Base-by-base conservation (phyloP, 257 asterid species). In the Ajuga chamaepitys region DNA sequence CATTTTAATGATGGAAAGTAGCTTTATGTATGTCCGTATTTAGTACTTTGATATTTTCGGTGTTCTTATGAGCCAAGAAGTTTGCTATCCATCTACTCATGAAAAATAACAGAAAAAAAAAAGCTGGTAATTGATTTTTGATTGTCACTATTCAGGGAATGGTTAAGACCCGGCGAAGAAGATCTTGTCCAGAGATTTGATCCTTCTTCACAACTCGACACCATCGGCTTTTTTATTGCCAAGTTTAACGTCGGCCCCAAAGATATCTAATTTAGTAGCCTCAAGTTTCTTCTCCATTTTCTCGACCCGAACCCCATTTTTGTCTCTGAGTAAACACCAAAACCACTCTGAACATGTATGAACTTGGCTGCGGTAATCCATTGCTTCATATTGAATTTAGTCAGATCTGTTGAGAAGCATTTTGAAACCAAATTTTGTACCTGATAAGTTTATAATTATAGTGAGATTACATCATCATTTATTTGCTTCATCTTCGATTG, bases 161-260 rank as follows among this genome's bases (percentile, higher is more conserved):
- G 99, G 97, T 78, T 94, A 62, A 88, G 87, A 69, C 85, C 94
- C 0, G 95, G 99, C 21, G 99, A 94, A 83, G 99, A 94, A 70
- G 78, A 85, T 47, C 80, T 88, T 58, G 97, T 94, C 70, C 99
- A 94, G 83, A 88, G 97, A 75, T 94, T 94, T 50, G 97, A 94
- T 80, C 99, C 97, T 7, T 86, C 96, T 3, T 84, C 96, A 14
- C 48, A 83, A 37, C 88, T 88, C 2, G 99, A 93, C 66, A 93
- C 97, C 0, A 86, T 93, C 18, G 99, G 99, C 28, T 89, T 93
- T 74, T 93, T 93, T 77, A 89, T 93, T 25, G 99, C 99, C 32
- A 93, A 93, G 84, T 93, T 93, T 44, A 82, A 68, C 7, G 99
- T 93, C 41, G 95, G 92, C 46, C n/a, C 66, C 41, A 86, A 87